Conservation (phyloP, 768 basidiomycete genomes). For the Chalciporus chontae region DNA sequence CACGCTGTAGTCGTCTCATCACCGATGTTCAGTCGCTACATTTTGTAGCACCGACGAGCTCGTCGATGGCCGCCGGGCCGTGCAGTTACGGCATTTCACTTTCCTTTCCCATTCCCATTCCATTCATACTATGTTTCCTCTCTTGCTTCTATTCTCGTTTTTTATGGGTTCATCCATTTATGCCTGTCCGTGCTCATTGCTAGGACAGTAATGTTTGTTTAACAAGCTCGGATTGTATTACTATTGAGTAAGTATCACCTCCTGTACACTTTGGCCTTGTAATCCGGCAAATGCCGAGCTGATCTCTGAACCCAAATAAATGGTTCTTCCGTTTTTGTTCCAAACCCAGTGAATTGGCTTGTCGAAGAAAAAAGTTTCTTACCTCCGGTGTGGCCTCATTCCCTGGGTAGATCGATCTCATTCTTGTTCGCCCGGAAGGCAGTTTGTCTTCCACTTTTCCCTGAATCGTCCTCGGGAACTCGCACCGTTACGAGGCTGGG, state of each 20-base stretch:
- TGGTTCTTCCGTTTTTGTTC: neutral
- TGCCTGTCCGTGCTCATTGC: no score
- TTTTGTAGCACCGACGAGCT: neutral
- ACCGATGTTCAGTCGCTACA: neutral
- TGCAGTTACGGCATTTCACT: no score
- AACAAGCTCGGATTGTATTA: no score
- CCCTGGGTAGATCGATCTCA: constrained; percentile 28
- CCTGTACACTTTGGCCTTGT: neutral
- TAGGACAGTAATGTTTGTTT: no score
- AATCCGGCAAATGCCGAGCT: neutral
- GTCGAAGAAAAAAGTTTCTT: constrained; percentile 8
- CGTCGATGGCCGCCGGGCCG: no score
- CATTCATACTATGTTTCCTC: neutral
- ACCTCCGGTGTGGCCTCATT: constrained; percentile 30
- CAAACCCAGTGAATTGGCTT: constrained; percentile 31
- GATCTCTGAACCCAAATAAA: constrained; percentile 13
- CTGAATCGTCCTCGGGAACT: neutral
- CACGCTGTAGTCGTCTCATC: neutral
- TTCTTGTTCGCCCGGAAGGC: constrained; percentile 5
- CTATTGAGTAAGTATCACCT: no score
- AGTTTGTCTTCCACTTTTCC: neutral
- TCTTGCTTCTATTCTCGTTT: neutral
- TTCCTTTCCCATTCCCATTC: no score
- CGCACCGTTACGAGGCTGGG: constrained; percentile 6
- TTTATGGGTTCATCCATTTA: no score